Evolutionary conservation across 2,329 filamentous ascomycete genomes (phyloP).

Genomic region (Scytalidium sp.): DNA sequence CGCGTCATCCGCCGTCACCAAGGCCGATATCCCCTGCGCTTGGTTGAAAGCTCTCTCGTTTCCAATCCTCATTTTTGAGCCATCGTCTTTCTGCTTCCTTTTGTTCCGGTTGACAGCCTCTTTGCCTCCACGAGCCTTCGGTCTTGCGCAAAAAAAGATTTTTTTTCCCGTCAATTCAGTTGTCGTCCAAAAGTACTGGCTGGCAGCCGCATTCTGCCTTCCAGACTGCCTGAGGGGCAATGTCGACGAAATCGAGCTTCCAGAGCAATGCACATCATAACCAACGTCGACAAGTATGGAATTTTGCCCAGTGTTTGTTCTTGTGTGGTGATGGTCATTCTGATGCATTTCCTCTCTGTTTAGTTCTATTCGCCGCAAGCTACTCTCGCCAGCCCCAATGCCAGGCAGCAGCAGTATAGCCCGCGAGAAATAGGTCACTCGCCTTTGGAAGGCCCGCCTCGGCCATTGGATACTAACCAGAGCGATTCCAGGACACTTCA

Average conservation of each 20-base stretch:
- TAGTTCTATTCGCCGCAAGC: not conserved
- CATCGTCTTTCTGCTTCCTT: no score
- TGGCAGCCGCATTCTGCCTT: no score
- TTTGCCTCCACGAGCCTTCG: no score
- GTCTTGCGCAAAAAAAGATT: no score
- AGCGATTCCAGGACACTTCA: not conserved
- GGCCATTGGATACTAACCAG: not conserved
- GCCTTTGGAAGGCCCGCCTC: not conserved
- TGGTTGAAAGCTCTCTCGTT: no score
- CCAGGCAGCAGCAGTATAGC: not conserved
- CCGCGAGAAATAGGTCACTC: not conserved
- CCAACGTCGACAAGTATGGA: not conserved
- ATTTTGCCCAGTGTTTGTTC: not conserved
- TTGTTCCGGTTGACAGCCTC: no score
- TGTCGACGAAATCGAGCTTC: not conserved
- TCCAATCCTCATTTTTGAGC: no score
- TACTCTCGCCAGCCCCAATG: not conserved
- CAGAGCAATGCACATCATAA: not conserved
- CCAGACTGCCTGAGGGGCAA: no score
- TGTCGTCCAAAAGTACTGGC: no score
- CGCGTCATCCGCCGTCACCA: no score
- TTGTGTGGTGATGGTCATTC: not conserved
- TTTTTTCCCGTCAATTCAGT: no score
- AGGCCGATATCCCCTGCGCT: no score
- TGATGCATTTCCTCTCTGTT: not conserved